Evolutionary conservation across 495 filamentous ascomycete species (phyloP).

Genomic region (Podospora comata): DNA sequence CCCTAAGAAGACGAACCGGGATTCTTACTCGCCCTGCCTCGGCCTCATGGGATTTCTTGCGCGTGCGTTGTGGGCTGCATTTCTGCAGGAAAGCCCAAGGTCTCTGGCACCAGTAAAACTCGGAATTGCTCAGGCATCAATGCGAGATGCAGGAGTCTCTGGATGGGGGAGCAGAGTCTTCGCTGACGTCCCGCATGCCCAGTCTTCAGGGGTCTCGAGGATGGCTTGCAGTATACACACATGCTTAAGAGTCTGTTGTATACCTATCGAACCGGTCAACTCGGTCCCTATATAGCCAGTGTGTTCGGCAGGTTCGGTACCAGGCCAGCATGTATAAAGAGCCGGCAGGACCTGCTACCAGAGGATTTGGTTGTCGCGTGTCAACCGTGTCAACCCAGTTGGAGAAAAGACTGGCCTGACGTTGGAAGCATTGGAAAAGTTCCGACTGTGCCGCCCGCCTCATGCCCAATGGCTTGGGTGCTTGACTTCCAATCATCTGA

Average conservation of each 20-base stretch:
- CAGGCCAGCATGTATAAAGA: not conserved
- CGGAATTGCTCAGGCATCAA: conserved; percentile 33
- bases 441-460: conserved; percentile 6
- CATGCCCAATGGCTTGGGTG: not conserved
- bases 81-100: conserved; percentile 34
- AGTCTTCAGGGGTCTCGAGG: not conserved
- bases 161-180: not conserved
- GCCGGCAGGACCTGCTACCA: conserved; percentile 1
- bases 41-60: conserved; percentile 2
- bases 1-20: not conserved
- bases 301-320: not conserved
- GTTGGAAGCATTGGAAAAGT: conserved; percentile 4
- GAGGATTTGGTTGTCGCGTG: conserved; percentile 1
- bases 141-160: conserved; percentile 18
- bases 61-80: conserved; percentile 5
- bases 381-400: not conserved
- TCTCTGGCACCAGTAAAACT: conserved; percentile 10
- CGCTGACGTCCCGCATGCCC: not conserved
- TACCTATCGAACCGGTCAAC: not conserved
- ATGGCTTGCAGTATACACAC: conserved; percentile 9
- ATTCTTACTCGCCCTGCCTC: not conserved
- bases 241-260: not conserved
- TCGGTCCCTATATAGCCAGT: not conserved
- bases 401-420: not conserved
- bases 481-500: conserved; percentile 14